A percentile compares a stretch with the other conserved stretches of the same genome.
These are phyloP conservation scores for Diaporthe nobilis DNA, from an alignment of 2,329 filamentous ascomycete genomes.

Conservation along the genomic window DNA sequence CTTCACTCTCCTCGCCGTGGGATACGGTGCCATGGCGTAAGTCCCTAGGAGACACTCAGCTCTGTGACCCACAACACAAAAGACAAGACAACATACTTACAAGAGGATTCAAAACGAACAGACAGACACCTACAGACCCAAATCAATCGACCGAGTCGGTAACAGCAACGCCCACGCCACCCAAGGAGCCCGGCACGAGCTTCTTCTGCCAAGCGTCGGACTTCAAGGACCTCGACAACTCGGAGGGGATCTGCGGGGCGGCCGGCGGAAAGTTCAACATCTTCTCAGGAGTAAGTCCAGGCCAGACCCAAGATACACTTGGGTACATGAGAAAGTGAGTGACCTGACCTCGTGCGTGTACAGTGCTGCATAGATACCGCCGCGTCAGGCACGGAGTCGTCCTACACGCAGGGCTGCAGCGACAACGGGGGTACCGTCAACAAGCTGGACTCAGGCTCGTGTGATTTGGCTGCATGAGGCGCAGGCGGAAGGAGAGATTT, in stretches of 20 bases:
- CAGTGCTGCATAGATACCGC: conserved; percentile 16
- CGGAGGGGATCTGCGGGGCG: background rate
- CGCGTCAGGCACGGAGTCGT: background rate
- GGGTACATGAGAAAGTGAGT: background rate
- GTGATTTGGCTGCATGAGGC: background rate
- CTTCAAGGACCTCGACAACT: background rate
- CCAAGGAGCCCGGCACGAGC: background rate
- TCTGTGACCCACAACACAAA: too few species aligned
- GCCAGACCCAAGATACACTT: too few species aligned
- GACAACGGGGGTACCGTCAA: conserved; percentile 16
- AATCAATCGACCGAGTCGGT: background rate
- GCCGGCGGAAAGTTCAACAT: background rate
- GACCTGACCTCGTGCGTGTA: background rate
- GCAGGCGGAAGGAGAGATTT: too few species aligned
- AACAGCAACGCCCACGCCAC: background rate
- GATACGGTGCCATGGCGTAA: conserved; percentile 8
- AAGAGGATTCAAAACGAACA: background rate
- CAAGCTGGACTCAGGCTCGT: background rate
- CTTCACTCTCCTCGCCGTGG: conserved; percentile 1
- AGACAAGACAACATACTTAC: background rate
- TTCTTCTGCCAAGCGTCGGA: background rate
- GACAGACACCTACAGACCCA: background rate
- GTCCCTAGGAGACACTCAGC: background rate
- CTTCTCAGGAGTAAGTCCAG: background rate
- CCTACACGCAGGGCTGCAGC: conserved; percentile 13